Evolutionary conservation across 345 rosid species (phyloP), one percentile per base, ranked within the genome.

Genomic region (Gossypium rotundifolium): DNA sequence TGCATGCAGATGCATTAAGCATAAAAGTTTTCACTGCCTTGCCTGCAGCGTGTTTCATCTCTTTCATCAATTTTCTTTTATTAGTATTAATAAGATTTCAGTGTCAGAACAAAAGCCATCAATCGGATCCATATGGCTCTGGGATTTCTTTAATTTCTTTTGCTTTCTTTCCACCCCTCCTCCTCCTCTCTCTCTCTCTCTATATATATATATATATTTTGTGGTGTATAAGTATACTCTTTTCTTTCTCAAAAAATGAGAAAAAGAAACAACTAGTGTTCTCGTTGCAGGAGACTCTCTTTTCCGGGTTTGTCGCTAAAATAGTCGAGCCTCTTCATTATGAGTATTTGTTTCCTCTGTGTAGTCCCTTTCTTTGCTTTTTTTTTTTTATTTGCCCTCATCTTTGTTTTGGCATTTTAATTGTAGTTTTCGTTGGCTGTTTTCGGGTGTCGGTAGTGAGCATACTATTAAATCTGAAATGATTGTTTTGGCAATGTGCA

Each of bases 311-410:
- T 60, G 40, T 25, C n/a, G 40, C 40, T 80, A 72, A 62, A 64
- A 51, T 64, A 62, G 72, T 73, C 64, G 80, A 73, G 78, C 67
- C 59, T 25, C 74, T 59, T 60, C 59, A 20, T 65, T 25, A 62
- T 66, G 44, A 27, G 64, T 13, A 25, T 67, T 12, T 52, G 40
- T 46, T 60, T 27, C 29, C 53, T 42, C 59, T 68, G 80, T 70
- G 11, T n/a, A 20, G 80, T 77, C 80, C 18, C 76, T 80, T 80
- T 80, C 78, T 11, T 53, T 20, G 63, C 72, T 48, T 16, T 52
- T 69, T 40, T 11, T 33, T 65, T 38, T 29, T 29, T 2, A 11
- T 49, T n/a, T 12, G 33, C 11, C 27, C 65, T 60, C n/a, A 12
- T 25, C 64, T 29, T 60, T 38, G 4, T 25, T 71, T 57, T 42